Percentiles rank a stretch among this genome's conserved stretches.
Evolutionary conservation across 495 filamentous ascomycete species (phyloP).

Genomic region (Halenospora varia): DNA sequence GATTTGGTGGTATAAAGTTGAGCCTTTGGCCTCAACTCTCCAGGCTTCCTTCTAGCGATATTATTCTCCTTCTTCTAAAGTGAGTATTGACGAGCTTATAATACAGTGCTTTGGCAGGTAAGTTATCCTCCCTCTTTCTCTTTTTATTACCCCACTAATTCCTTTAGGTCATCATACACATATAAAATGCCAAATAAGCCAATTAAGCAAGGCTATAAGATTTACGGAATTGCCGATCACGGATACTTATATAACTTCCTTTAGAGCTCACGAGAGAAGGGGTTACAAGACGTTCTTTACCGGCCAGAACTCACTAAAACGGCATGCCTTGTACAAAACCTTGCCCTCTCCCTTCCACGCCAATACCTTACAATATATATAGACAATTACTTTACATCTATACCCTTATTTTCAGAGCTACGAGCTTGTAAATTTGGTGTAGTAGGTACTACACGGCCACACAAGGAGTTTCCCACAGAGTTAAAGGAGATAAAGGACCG

Average conservation of each 20-base stretch:
- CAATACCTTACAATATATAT: constrained; percentile 1
- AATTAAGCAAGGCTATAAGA: too few relatives aligned
- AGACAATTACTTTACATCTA: constrained; percentile 6
- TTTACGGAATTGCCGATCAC: constrained; percentile 11
- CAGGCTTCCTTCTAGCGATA: constrained; percentile 7
- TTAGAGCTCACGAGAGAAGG: constrained; percentile 7
- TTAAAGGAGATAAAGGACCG: constrained; percentile 5
- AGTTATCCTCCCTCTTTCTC: constrained; percentile 12
- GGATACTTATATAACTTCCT: constrained; percentile 8
- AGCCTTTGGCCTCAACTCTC: constrained; percentile 8
- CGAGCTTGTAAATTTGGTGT: background rate
- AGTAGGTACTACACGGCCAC: constrained; percentile 9
- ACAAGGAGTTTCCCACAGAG: constrained; percentile 4
- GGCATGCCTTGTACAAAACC: background rate
- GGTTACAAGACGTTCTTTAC: constrained; percentile 4
- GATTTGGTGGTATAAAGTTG: constrained; percentile 11
- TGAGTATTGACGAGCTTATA: constrained; percentile 7
- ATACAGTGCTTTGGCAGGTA: constrained; percentile 8
- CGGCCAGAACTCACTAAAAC: constrained; percentile 3
- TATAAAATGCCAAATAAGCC: too few relatives aligned
- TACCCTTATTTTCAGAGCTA: constrained; percentile 7
- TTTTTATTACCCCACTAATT: too few relatives aligned
- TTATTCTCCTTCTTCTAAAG: too few relatives aligned
- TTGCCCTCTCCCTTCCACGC: constrained; percentile 1
- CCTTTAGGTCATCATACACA: too few relatives aligned